Percentiles rank a stretch among this genome's conserved stretches.
These are phyloP conservation scores for Leptographium procerum DNA, from an alignment of 2,329 filamentous ascomycete species.

Conservation along the genomic window DNA sequence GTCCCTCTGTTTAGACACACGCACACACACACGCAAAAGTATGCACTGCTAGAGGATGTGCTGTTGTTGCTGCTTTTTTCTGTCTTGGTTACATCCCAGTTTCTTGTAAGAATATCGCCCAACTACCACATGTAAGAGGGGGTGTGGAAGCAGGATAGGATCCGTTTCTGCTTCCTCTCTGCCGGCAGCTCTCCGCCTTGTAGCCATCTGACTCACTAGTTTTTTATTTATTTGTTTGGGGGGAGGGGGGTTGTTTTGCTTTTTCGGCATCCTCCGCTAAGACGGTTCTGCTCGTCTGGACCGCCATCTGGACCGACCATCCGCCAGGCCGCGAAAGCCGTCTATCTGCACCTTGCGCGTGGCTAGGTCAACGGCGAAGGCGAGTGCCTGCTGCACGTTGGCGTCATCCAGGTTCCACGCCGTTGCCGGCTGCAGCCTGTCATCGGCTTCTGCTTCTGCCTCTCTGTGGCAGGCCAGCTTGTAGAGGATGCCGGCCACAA, in stretches of 20 bases:
- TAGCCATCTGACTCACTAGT: not conserved
- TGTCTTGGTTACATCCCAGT: not conserved
- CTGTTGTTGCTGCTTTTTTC: not conserved
- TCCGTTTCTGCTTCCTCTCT: not conserved
- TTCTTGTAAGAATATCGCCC: not conserved
- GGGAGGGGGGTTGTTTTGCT: not conserved
- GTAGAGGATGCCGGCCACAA: conserved; percentile 61
- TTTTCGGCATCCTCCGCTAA: not conserved
- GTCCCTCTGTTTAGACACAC: not conserved
- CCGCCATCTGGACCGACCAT: too few relatives aligned
- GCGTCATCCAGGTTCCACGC: conserved; percentile 24
- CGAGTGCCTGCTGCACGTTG: conserved; percentile 35
- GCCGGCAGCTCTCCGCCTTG: not conserved
- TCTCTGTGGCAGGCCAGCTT: conserved; percentile 36
- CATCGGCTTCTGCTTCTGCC: not conserved
- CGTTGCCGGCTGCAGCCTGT: not conserved
- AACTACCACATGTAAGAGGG: not conserved
- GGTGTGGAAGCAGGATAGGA: not conserved
- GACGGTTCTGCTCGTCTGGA: not conserved
- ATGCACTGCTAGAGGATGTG: not conserved
- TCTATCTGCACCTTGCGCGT: conserved; percentile 57
- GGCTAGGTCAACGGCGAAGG: conserved; percentile 55
- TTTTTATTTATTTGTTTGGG: not conserved
- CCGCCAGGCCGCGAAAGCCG: conserved; percentile 50
- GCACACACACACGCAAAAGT: not conserved